Percentiles rank a stretch among this genome's conserved stretches.
Conservation (phyloP, 441 rosid species). For the Raphanus hybrid region DNA sequence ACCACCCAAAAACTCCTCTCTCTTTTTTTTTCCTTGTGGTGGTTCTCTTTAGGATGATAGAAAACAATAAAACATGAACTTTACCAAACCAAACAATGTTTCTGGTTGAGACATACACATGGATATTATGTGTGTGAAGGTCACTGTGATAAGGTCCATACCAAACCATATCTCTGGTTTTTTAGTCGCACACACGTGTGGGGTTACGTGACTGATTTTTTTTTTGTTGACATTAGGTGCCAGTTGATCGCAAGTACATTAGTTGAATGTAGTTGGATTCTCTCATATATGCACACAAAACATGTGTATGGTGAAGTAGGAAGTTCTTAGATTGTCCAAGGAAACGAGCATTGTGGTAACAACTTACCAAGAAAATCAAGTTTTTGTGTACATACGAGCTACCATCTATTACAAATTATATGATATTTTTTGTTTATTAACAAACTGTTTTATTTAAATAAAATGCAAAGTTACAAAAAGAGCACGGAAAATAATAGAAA, state of each 20-base stretch:
- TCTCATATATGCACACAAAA: too few relatives aligned
- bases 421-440: too few relatives aligned
- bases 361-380: too few relatives aligned
- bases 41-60: background rate
- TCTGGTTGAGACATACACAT: background rate
- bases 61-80: background rate
- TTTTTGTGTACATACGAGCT: background rate
- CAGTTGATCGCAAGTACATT: background rate
- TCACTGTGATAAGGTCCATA: constrained; percentile 13
- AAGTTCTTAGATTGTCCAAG: too few relatives aligned
- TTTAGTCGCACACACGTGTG: constrained; percentile 19
- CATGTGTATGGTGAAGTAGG: too few relatives aligned
- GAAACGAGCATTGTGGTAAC: too few relatives aligned
- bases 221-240: background rate
- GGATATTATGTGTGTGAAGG: background rate
- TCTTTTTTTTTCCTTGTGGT: background rate
- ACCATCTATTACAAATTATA: too few relatives aligned
- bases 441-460: too few relatives aligned
- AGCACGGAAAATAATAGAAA: too few relatives aligned
- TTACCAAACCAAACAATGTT: background rate
- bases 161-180: background rate
- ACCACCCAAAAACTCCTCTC: background rate
- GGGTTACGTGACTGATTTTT: constrained; percentile 10
- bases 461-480: too few relatives aligned
- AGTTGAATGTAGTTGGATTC: constrained; percentile 16